These are phyloP conservation scores for Oxyria digyna DNA, from an alignment of 148 eudicot species.

Conservation along the genomic window DNA sequence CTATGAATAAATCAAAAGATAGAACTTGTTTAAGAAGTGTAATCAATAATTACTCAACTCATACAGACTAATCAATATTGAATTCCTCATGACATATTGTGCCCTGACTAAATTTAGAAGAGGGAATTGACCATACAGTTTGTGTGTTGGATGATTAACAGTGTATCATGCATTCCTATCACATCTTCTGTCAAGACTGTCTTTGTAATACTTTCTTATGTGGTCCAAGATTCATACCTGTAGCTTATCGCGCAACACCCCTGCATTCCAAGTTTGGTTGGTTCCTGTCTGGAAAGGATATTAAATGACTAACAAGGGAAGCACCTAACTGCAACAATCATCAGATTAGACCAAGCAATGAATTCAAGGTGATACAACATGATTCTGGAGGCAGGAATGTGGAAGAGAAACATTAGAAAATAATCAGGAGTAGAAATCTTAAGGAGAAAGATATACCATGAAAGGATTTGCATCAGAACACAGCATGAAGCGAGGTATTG, in stretches of 20 bases:
- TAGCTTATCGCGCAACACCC: neutral
- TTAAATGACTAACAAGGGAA: constrained; percentile 1
- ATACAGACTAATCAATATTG: neutral
- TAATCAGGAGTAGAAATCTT: neutral
- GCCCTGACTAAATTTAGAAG: neutral
- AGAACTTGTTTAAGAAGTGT: neutral
- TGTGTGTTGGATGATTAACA: neutral
- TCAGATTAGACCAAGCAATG: constrained; percentile 1
- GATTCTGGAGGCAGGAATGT: neutral
- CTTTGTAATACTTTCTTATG: neutral
- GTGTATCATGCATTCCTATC: neutral
- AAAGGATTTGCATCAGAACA: neutral
- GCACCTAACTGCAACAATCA: neutral
- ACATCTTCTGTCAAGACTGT: neutral
- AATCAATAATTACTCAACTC: neutral
- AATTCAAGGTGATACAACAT: neutral
- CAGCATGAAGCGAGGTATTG: neutral
- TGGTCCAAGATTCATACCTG: constrained; percentile 6
- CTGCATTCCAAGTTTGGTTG: neutral
- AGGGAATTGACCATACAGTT: constrained; percentile 4
- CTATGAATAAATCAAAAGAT: neutral
- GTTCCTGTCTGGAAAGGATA: neutral
- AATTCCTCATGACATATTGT: neutral
- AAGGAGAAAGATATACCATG: neutral
- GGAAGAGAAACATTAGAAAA: neutral